These are phyloP conservation scores for Saturnispora zaruensis DNA, from an alignment of 805 yeast species.

Conservation along the genomic window DNA sequence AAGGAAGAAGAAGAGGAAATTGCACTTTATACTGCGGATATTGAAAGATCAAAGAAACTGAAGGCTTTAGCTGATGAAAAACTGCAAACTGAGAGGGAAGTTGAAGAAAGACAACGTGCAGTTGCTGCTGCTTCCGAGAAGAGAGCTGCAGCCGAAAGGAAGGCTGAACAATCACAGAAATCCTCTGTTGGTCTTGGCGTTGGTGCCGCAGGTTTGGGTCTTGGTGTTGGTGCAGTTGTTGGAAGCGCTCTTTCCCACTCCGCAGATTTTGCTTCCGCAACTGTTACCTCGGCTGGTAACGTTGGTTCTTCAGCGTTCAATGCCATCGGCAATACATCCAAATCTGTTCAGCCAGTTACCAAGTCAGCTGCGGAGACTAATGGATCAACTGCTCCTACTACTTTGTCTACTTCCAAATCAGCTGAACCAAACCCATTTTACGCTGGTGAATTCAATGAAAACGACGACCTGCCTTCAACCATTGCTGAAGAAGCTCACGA, in stretches of 20 bases:
- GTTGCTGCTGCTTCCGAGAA: conserved; percentile 28
- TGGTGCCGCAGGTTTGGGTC: conserved; percentile 24
- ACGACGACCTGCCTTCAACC: conserved; percentile 9
- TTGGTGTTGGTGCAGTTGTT: conserved; percentile 12
- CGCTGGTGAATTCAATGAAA: conserved; percentile 10
- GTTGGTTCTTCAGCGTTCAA: conserved; percentile 16
- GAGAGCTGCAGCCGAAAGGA: conserved; percentile 23
- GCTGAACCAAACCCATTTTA: conserved; percentile 13
- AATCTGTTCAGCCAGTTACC: conserved; percentile 18
- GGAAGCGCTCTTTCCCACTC: conserved; percentile 6
- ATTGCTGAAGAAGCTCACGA: conserved; percentile 17
- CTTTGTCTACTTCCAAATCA: conserved; percentile 5
- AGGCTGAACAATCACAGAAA: conserved; percentile 25
- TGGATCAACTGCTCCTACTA: conserved; percentile 19
- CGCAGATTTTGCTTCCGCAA: conserved; percentile 13
- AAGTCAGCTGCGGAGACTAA: background rate
- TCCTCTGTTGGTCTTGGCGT: background rate
- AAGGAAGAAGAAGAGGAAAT: conserved; percentile 27
- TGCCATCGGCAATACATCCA: conserved; percentile 13
- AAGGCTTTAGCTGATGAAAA: conserved; percentile 31
- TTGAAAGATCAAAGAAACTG: conserved; percentile 33
- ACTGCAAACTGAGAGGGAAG: conserved; percentile 30
- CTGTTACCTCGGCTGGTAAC: conserved; percentile 10
- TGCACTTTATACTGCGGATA: conserved; percentile 23
- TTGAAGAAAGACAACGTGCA: conserved; percentile 31